Base-by-base conservation (phyloP, 2,329 filamentous ascomycete species). In the Colletotrichum tofieldiae region DNA sequence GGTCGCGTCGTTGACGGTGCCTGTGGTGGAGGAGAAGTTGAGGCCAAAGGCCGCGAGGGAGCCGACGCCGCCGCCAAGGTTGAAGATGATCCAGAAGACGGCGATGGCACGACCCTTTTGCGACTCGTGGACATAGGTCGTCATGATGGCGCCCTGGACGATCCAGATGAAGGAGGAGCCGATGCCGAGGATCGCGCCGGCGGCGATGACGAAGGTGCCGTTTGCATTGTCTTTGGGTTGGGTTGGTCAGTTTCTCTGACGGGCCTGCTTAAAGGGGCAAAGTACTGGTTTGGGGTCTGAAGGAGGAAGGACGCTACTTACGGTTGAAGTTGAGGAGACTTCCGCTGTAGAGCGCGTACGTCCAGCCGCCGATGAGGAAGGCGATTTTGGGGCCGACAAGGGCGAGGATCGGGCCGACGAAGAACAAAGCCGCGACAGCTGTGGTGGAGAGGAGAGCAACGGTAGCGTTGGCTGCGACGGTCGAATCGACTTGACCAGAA, bases 141-240 rank as follows among this genome's bases (percentile, higher is more conserved):
- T 85, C 84, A 86, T 86, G 73, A 86, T 86, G 26, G 84, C 83
- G 16, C 85, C 85, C 73, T 86, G 85, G 0, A 84, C 79, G 35
- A 85, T 82, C 84, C 85, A 86, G 8, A 86, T 71, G 70, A 86
- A 83, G 1, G 84, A 81, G 3, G 84, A 82, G 14, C 85, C 83
- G 26, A 86, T 71, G 75, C 85, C 85, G n/a, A 86, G 80, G 35
- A 86, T 79, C 7, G 82, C 84, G 37, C 85, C 85, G 2, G 82
- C 74, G 7, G 79, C 83, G 66, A 86, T 86, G 43, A 86, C 84
- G 65, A 86, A 85, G 6, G 78, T 74, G 29, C 81, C 84, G 56
- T 85, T 86, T 18, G 68, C 75, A 20, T 77, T 78, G 55, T 80
- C 74, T 76, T 84, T 75, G 81, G 5, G 9, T 16, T 39, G 84